Evolutionary conservation across 1,139 yeast genomes (phyloP), one percentile per base, ranked within the genome.

Genomic region (Trichomonascaceae sp.): DNA sequence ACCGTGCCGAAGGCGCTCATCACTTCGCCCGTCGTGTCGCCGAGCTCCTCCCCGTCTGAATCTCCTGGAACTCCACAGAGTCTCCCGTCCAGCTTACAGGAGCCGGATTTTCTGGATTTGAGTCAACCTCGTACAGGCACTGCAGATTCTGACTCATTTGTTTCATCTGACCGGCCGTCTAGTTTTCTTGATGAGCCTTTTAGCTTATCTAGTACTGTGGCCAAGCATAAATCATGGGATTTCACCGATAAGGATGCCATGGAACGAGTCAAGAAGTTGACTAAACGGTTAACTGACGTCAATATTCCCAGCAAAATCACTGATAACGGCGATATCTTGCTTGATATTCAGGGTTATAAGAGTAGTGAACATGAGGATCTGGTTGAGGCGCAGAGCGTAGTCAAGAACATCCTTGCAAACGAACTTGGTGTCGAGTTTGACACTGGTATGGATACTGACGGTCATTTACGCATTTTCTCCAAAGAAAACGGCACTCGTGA

Each of bases 261-360:
- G 53, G 87, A 84, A 61, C 78, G 83, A 58, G 88, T 89, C 5
- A 81, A 81, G 61, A 81, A 81, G 53, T 75, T 93, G 45, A 84
- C 96, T 18, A 77, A 80, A 60, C 82, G 80, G 65, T 77, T 90
- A 43, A 80, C 80, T 22, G 78, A 80, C 59, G 80, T 82, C 61
- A 88, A 90, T 63, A 91, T 93, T 44, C 97, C 98, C 1, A 85
- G 95, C 19, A 89, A 85, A 61, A 80, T 91, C 45, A 96, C 89
- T 60, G 84, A 86, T 60, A 88, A 89, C 64, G 99, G 99, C 12
- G 96, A 91, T 66, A 78, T 95, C 65, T 81, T 91, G 49, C 74
- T 95, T 50, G 99, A 95, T 71, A 88, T 93, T 85, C 96, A 90
- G 63, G 99, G 99, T 24, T 95, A 95, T 72, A 93, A 91, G 70